A percentile compares a stretch with the other conserved stretches of the same genome.
These are phyloP conservation scores for Fusarium hainanense DNA, from an alignment of 2,329 filamentous ascomycete species.

Conservation along the genomic window DNA sequence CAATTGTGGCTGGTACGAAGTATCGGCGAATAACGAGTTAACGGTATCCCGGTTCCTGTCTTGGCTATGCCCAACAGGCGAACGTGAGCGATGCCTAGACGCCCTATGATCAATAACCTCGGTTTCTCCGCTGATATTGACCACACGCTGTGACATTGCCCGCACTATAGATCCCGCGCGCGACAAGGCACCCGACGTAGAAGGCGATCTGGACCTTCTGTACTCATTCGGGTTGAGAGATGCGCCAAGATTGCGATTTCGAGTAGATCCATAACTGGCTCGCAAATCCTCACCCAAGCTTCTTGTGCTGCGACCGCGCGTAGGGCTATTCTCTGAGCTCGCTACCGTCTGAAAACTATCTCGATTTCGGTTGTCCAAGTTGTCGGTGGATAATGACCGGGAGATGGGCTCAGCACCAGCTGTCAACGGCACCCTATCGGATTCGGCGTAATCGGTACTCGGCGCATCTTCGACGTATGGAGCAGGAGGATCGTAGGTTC, in stretches of 20 bases:
- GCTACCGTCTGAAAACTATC: conserved; percentile 69
- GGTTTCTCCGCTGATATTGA: conserved; percentile 94
- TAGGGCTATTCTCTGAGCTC: conserved; percentile 66
- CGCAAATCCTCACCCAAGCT: conserved; percentile 67
- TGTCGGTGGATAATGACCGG: conserved; percentile 57
- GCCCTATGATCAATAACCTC: conserved; percentile 81
- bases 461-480: conserved; percentile 51
- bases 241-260: conserved; percentile 67
- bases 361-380: conserved; percentile 56
- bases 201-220: conserved; percentile 70
- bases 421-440: conserved; percentile 69
- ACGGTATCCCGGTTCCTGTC: conserved; percentile 43
- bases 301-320: conserved; percentile 63
- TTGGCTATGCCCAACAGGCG: conserved; percentile 58
- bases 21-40: conserved; percentile 56
- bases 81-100: conserved; percentile 69
- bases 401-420: conserved; percentile 66
- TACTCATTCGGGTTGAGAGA: conserved; percentile 64
- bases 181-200: conserved; percentile 71
- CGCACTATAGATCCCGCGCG: conserved; percentile 81
- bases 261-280: conserved; percentile 61
- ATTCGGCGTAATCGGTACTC: conserved; percentile 59
- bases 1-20: conserved; percentile 63
- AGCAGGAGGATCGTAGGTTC: conserved; percentile 49
- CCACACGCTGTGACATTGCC: conserved; percentile 95